Base-by-base conservation (phyloP, 129 eudicot species). In the Centrapalus pauciflorus region DNA sequence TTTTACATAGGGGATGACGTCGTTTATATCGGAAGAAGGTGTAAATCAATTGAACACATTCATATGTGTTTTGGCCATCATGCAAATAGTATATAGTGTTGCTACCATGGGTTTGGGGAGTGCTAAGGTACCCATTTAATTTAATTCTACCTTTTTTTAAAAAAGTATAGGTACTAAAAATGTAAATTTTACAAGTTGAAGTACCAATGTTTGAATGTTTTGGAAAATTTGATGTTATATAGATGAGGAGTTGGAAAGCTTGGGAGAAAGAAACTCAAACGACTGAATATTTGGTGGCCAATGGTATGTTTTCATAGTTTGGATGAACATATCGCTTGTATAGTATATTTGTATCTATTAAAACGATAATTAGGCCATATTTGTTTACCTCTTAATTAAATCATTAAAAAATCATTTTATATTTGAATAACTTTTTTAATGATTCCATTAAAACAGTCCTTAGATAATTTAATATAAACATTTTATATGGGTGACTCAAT, bases 221-320 rank as follows among this genome's bases (percentile, higher is more conserved):
- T 7, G 7, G 1, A 4, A 26, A n/a, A 3, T 21, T n/a, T 17
- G n/a, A n/a, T n/a, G n/a, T 55, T 68, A 10, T 16, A 59, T 16
- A 81, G 86, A 81, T 81, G 82, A 66, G 65, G 51, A 76, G 70
- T 30, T 81, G 86, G 86, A 81, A 81, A 77, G 70, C 73, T 32
- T 81, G 86, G 86, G 86, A 81, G 77, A 68, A 81, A 77, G 86
- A 81, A 73, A 81, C 86, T 24, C 82, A 69, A 63, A 77, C 86
- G 46, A 38, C 17, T 2, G 82, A 69, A n/a, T 81, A 77, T 55
- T 30, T 45, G 45, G 76, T 77, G 55, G 80, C 79, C 17, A 81
- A 81, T 51, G 86, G 86, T 81, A 81, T 29, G 48, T 3, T 29
- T 46, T 3, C 14, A 2, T 14, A 24, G 23, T 20, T 48, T 61